phyloP scores from a whole-genome alignment of 2,329 filamentous ascomycete species.

The Ascochyta rabiei region DNA sequence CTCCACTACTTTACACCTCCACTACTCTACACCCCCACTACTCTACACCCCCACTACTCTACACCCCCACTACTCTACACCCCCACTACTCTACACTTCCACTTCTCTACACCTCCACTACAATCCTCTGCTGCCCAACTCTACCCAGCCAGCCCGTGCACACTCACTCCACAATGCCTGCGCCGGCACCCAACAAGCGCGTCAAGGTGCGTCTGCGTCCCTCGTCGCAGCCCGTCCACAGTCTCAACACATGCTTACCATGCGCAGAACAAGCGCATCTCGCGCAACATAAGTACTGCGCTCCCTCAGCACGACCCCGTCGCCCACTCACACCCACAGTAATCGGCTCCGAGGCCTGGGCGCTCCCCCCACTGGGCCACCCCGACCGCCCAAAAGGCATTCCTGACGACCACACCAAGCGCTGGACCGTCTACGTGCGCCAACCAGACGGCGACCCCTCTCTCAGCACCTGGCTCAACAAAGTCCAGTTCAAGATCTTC shows the following conservation, averaged over 20 bases:
- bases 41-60: no score
- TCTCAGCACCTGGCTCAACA: conserved; percentile 93
- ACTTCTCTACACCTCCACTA: no score
- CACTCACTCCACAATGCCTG: conserved; percentile 53
- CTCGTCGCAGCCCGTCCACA: neutral
- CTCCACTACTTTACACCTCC: no score
- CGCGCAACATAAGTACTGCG: conserved; percentile 47
- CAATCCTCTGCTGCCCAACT: neutral
- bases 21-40: no score
- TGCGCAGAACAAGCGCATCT: conserved; percentile 50
- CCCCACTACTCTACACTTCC: no score
- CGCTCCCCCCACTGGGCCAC: conserved; percentile 74
- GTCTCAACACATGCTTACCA: neutral
- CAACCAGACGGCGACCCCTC: conserved; percentile 83
- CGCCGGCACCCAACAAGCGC: conserved; percentile 61
- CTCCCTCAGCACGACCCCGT: neutral
- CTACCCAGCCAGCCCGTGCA: neutral
- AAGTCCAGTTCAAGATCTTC: conserved; percentile 97
- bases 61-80: no score
- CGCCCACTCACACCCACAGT: conserved; percentile 44
- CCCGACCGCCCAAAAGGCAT: conserved; percentile 66
- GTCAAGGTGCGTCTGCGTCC: conserved; percentile 47
- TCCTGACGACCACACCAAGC: conserved; percentile 92
- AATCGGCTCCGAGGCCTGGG: conserved; percentile 58
- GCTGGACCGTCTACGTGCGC: conserved; percentile 93